Conservation (phyloP, 2,329 filamentous ascomycete genomes). For the Diaporthe sp. region DNA sequence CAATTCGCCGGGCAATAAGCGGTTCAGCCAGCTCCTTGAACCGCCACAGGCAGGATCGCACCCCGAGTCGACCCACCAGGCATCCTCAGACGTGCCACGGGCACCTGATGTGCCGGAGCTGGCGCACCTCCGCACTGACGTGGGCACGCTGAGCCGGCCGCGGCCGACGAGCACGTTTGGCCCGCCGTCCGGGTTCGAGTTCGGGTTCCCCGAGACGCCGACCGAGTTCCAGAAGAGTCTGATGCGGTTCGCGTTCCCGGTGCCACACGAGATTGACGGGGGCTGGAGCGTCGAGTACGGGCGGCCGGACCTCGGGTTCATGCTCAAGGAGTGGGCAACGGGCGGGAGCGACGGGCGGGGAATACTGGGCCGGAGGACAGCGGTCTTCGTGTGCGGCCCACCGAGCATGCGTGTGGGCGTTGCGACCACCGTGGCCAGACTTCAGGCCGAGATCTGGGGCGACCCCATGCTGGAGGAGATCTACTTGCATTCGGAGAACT, state of each 20-base stretch:
- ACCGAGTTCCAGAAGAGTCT: slow-evolving; percentile 89
- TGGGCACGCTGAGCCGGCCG: slow-evolving; percentile 44
- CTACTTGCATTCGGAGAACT: slow-evolving; percentile 95
- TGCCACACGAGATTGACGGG: slow-evolving; percentile 74
- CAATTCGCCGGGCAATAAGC: slow-evolving; percentile 51
- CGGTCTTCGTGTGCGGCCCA: slow-evolving; percentile 93
- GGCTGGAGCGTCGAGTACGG: slow-evolving; percentile 95
- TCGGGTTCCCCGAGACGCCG: slow-evolving; percentile 85
- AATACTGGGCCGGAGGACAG: slow-evolving; percentile 82
- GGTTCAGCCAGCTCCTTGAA: slow-evolving; percentile 44
- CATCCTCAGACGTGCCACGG: slow-evolving; percentile 30
- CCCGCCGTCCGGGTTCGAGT: slow-evolving; percentile 74
- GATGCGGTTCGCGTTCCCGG: slow-evolving; percentile 89
- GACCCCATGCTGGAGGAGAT: slow-evolving; percentile 86
- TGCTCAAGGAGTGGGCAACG: slow-evolving; percentile 84
- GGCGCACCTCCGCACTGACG: slow-evolving; percentile 65
- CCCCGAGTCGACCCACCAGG: slow-evolving; percentile 1
- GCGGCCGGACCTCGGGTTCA: slow-evolving; percentile 86
- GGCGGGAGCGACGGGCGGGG: slow-evolving; percentile 74
- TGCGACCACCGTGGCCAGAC: slow-evolving; percentile 81
- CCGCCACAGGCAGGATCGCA: slow-evolving; percentile 34
- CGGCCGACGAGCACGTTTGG: slow-evolving; percentile 68
- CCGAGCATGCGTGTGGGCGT: slow-evolving; percentile 89
- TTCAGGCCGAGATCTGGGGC: slow-evolving; percentile 87
- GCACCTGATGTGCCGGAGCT: slow-evolving; percentile 60